A percentile compares a stretch with the other conserved stretches of the same genome.
Conservation (phyloP, 139 green algal species). For the Yamagishiella unicocca region DNA sequence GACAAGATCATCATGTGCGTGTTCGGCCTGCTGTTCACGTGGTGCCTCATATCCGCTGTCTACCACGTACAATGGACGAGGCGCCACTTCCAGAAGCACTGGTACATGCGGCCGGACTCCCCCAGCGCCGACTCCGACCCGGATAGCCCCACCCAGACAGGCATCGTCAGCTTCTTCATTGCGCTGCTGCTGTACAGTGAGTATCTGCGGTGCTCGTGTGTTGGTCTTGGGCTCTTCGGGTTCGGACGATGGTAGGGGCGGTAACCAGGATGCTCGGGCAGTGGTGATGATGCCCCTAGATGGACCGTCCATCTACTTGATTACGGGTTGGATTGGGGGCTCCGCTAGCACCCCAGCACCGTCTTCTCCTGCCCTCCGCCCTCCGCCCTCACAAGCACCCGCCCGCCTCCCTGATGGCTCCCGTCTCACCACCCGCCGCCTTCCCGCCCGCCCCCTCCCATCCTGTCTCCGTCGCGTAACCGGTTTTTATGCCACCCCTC, state of each 20-base stretch:
- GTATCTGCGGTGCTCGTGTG: background rate
- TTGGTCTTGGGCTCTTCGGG: no score
- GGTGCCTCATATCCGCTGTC: conserved; percentile 68
- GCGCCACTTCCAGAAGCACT: conserved; percentile 37
- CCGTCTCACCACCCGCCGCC: no score
- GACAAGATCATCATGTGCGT: conserved; percentile 80
- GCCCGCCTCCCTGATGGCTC: no score
- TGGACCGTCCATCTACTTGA: background rate
- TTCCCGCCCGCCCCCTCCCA: no score
- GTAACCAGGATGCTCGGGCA: background rate
- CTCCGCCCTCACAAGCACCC: no score
- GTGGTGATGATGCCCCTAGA: background rate
- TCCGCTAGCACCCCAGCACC: background rate
- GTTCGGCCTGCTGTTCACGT: conserved; percentile 69
- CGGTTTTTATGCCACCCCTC: no score
- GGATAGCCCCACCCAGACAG: conserved; percentile 39
- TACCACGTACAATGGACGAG: conserved; percentile 61
- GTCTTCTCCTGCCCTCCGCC: no score
- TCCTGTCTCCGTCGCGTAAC: no score
- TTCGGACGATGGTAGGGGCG: background rate
- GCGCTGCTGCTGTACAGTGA: conserved; percentile 76
- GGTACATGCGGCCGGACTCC: conserved; percentile 61
- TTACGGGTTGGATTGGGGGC: background rate
- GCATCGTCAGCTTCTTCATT: conserved; percentile 70
- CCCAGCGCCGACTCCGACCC: conserved; percentile 52